Evolutionary conservation across 805 yeast species (phyloP).

Genomic region (Metschnikowia rubicola): DNA sequence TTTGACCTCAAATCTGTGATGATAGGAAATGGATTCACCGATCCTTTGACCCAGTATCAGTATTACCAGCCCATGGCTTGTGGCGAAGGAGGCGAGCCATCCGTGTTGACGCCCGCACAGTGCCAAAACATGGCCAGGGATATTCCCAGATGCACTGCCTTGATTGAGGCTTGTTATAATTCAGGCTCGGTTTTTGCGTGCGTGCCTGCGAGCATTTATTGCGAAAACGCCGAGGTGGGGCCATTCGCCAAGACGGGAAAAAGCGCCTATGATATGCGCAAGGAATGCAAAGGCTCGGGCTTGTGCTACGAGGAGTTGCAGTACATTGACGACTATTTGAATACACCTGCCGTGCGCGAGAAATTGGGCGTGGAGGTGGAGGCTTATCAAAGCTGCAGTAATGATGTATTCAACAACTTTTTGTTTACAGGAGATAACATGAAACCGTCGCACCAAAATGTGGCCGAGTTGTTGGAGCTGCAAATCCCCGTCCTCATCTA

Average conservation of each 20-base stretch:
- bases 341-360: slow-evolving; percentile 68
- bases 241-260: slow-evolving; percentile 61
- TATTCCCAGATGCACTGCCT: slow-evolving; percentile 67
- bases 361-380: slow-evolving; percentile 91
- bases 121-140: slow-evolving; percentile 61
- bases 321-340: slow-evolving; percentile 75
- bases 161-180: slow-evolving; percentile 76
- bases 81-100: slow-evolving; percentile 78
- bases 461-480: slow-evolving; percentile 56
- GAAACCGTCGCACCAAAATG: slow-evolving; percentile 80
- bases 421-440: slow-evolving; percentile 86
- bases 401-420: slow-evolving; percentile 75
- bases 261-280: slow-evolving; percentile 88
- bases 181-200: slow-evolving; percentile 76
- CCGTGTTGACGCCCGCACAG: slow-evolving; percentile 63
- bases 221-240: slow-evolving; percentile 77
- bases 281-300: slow-evolving; percentile 60
- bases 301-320: slow-evolving; percentile 76
- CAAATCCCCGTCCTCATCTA: slow-evolving; percentile 79
- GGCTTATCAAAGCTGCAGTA: slow-evolving; percentile 68
- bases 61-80: slow-evolving; percentile 83
- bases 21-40: slow-evolving; percentile 92
- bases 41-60: slow-evolving; percentile 49
- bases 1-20: slow-evolving; percentile 50
- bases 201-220: slow-evolving; percentile 86